phyloP scores from a whole-genome alignment of 139 green algal species.

The Tetradesmus lagerheimii region DNA sequence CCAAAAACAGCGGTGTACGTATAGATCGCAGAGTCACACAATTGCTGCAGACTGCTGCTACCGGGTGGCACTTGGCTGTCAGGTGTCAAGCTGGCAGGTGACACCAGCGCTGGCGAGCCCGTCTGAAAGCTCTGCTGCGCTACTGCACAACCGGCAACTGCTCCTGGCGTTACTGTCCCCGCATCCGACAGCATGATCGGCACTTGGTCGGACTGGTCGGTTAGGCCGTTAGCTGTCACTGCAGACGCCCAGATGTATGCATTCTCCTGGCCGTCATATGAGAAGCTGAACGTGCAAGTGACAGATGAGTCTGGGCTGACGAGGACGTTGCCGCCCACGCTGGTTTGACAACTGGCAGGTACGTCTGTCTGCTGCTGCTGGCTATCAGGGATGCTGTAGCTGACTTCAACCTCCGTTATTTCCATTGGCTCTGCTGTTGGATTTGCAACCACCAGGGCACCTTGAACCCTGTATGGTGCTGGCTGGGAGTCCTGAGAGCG shows the following conservation, averaged over 20 bases:
- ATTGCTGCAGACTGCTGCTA: not conserved
- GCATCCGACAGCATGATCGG: not conserved
- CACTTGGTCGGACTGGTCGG: not conserved
- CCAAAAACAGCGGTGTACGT: conserved; percentile 1
- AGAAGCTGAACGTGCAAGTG: not conserved
- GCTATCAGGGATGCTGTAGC: not conserved
- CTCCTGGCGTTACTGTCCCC: not conserved
- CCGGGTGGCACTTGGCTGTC: not conserved
- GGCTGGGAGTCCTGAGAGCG: not conserved
- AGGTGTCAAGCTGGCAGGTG: not conserved
- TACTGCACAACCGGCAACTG: not conserved
- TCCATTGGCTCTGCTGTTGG: not conserved
- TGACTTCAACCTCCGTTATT: not conserved
- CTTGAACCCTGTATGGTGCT: not conserved
- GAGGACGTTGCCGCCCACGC: not conserved
- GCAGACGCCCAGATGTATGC: not conserved
- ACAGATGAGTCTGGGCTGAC: not conserved
- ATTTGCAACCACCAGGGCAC: not conserved
- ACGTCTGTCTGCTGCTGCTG: not conserved
- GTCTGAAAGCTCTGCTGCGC: not conserved
- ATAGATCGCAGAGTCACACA: not conserved
- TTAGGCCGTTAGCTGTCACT: not conserved
- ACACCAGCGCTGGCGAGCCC: not conserved
- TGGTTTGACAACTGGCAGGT: not conserved
- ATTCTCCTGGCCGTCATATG: not conserved